Conservation (phyloP, 192 early-diverging fungal genomes). For the Coemansia sp. region DNA sequence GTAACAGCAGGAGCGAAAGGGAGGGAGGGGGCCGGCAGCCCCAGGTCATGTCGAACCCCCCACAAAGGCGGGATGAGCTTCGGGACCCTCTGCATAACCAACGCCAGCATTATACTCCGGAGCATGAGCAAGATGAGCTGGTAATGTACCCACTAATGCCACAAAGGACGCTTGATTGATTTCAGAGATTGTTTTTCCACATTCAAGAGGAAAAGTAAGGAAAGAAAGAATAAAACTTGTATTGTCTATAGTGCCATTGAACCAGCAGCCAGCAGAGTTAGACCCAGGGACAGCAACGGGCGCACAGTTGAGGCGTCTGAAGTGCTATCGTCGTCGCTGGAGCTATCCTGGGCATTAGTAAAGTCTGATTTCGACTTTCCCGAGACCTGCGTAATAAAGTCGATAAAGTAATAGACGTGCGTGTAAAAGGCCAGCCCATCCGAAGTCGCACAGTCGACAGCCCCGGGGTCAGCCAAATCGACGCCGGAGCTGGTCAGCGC, state of each 20-base stretch:
- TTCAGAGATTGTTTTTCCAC: too few species aligned
- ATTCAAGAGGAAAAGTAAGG: too few species aligned
- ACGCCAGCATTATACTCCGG: too few species aligned
- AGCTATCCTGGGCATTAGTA: neutral
- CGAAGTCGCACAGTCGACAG: conserved; percentile 24
- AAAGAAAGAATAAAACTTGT: too few species aligned
- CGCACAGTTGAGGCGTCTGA: neutral
- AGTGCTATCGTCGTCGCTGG: neutral
- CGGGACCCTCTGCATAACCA: too few species aligned
- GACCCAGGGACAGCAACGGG: neutral
- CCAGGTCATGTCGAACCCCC: too few species aligned
- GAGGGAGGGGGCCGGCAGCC: too few species aligned
- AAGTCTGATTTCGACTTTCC: neutral
- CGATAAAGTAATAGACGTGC: conserved; percentile 33
- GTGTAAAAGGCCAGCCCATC: conserved; percentile 49
- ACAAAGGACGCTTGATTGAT: neutral
- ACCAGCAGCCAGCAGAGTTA: too few species aligned
- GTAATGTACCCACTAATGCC: conserved; percentile 9
- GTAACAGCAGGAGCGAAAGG: too few species aligned
- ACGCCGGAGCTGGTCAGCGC: conserved; percentile 41
- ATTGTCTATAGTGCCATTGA: too few species aligned
- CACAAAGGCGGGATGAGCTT: too few species aligned
- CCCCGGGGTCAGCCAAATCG: conserved; percentile 22
- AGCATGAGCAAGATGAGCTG: neutral
- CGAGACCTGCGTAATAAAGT: conserved; percentile 27